Evolutionary conservation across 1,284 basidiomycete species (phyloP).

Genomic region (Wolfiporia cocos): DNA sequence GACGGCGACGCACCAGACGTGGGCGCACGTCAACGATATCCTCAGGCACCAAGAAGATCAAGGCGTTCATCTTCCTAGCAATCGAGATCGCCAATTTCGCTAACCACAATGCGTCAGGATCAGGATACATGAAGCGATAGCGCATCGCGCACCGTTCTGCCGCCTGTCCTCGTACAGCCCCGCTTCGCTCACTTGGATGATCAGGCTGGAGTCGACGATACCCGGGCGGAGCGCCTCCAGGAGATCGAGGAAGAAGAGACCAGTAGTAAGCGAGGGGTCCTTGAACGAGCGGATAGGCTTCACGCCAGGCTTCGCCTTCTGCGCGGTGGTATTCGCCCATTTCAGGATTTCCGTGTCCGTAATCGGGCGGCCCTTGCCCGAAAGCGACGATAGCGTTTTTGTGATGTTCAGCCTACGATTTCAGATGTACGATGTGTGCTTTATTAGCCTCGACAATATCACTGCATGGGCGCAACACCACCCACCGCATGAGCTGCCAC

Average conservation of each 20-base stretch:
- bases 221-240: constrained; percentile 90
- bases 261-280: constrained; percentile 87
- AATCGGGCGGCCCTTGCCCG: constrained; percentile 72
- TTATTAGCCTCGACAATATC: not conserved
- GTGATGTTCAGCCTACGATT: constrained; percentile 75
- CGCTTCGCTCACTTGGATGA: constrained; percentile 55
- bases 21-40: constrained; percentile 89
- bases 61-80: constrained; percentile 92
- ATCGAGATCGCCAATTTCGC: constrained; percentile 97
- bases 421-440: constrained; percentile 2
- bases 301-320: constrained; percentile 63
- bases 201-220: constrained; percentile 88
- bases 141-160: constrained; percentile 67
- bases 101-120: constrained; percentile 23
- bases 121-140: not conserved
- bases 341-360: constrained; percentile 92
- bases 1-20: constrained; percentile 55
- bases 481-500: constrained; percentile 94
- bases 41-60: constrained; percentile 98
- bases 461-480: constrained; percentile 3
- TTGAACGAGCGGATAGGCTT: constrained; percentile 87
- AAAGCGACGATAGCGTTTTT: constrained; percentile 82
- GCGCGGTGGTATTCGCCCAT: constrained; percentile 92
- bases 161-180: constrained; percentile 87
- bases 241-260: constrained; percentile 91